Evolutionary conservation across 2,329 filamentous ascomycete species (phyloP).

Genomic region (Microsporum audouinii): DNA sequence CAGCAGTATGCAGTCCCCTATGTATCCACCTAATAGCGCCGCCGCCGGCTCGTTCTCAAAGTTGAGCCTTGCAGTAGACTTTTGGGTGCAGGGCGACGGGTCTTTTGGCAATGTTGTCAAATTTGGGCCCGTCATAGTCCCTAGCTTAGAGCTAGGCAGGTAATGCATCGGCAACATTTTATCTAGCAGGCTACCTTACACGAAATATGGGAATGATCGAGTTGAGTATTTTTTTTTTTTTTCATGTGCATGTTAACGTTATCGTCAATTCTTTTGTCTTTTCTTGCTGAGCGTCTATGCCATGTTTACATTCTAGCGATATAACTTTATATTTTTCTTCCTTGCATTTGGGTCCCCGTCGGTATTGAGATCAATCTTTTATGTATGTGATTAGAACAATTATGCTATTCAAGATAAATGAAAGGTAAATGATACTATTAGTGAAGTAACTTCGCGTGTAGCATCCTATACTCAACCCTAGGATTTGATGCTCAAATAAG

Average conservation of each 20-base stretch:
- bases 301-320: background rate
- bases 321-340: background rate
- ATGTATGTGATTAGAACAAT: background rate
- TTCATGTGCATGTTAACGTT: background rate
- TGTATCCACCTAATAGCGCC: slow-evolving; percentile 16
- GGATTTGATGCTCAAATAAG: background rate
- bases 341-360: background rate
- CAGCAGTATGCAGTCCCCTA: slow-evolving; percentile 22
- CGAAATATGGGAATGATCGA: background rate
- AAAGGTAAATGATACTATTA: background rate
- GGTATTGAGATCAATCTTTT: background rate
- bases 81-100: slow-evolving; percentile 89
- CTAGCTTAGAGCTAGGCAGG: slow-evolving; percentile 65
- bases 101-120: slow-evolving; percentile 74
- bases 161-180: slow-evolving; percentile 24
- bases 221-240: background rate
- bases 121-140: slow-evolving; percentile 92
- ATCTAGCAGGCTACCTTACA: background rate
- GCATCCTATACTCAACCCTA: background rate
- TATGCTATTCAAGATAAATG: background rate
- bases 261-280: background rate
- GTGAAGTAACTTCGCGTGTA: background rate
- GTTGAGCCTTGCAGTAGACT: slow-evolving; percentile 85
- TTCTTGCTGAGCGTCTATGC: background rate
- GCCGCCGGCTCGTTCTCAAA: slow-evolving; percentile 34